These are phyloP conservation scores for Colletotrichum destructivum DNA, from an alignment of 2,329 filamentous ascomycete species.

Conservation along the genomic window DNA sequence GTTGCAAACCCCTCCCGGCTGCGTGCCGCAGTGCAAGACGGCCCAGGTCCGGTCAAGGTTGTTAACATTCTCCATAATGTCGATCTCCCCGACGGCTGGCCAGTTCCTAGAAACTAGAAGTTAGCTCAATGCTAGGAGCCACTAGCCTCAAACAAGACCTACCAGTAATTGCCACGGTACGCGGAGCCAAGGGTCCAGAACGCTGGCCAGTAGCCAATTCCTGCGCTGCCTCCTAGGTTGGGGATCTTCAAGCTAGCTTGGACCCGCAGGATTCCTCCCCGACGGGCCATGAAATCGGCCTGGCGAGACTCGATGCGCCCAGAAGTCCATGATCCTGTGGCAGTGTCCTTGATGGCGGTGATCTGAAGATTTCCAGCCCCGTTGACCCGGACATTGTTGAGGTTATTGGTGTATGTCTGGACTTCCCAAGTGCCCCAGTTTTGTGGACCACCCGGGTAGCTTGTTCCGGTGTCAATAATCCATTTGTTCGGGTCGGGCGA, in stretches of 20 bases:
- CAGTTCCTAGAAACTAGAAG: constrained; percentile 56
- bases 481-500: constrained; percentile 58
- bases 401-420: constrained; percentile 60
- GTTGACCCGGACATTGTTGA: constrained; percentile 62
- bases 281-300: constrained; percentile 54
- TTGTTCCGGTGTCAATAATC: constrained; percentile 59
- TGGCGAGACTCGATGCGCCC: constrained; percentile 57
- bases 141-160: constrained; percentile 45
- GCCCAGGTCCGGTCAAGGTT: constrained; percentile 68
- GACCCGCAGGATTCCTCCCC: constrained; percentile 53
- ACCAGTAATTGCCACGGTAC: constrained; percentile 55
- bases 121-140: constrained; percentile 66
- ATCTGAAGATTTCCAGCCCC: constrained; percentile 63
- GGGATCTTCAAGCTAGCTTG: constrained; percentile 56
- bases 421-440: constrained; percentile 66
- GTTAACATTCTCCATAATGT: constrained; percentile 76
- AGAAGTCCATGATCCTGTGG: constrained; percentile 57
- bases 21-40: constrained; percentile 66
- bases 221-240: constrained; percentile 42
- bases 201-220: constrained; percentile 59
- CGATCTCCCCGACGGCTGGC: constrained; percentile 64
- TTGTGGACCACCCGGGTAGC: constrained; percentile 59
- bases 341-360: constrained; percentile 58
- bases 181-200: constrained; percentile 61
- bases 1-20: constrained; percentile 64